A percentile compares a stretch with the other conserved stretches of the same genome.
These are phyloP conservation scores for Mariannaea elegans DNA, from an alignment of 2,329 filamentous ascomycete species.

Conservation along the genomic window DNA sequence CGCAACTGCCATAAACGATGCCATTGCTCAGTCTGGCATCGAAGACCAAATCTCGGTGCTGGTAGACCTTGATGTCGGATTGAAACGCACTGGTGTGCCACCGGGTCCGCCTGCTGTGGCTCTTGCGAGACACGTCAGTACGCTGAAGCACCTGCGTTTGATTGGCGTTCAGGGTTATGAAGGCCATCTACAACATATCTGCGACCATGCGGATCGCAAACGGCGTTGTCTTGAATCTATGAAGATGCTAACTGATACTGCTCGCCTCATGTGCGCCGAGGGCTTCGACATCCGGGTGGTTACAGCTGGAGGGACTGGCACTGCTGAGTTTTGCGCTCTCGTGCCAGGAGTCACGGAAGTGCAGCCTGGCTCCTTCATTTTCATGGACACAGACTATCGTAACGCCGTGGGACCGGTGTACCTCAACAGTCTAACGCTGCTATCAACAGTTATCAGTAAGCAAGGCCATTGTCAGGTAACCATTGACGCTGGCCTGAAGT, in stretches of 20 bases:
- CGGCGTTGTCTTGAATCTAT: conserved; percentile 22
- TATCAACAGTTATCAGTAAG: conserved; percentile 25
- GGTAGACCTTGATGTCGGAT: conserved; percentile 30
- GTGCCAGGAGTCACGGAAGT: conserved; percentile 62
- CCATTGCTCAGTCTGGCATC: conserved; percentile 6
- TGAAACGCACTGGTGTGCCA: conserved; percentile 15
- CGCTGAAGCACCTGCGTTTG: conserved; percentile 10
- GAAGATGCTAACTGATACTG: conserved; percentile 25
- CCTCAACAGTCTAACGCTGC: conserved; percentile 49
- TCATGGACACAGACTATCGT: conserved; percentile 66
- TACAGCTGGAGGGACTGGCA: conserved; percentile 31
- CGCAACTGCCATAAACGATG: conserved; percentile 22
- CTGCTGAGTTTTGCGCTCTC: conserved; percentile 57
- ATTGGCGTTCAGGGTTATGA: conserved; percentile 33
- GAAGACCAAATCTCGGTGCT: conserved; percentile 18
- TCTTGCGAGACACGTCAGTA: conserved; percentile 18
- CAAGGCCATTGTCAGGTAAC: conserved; percentile 30
- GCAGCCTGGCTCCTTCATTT: conserved; percentile 64
- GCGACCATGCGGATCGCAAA: conserved; percentile 25
- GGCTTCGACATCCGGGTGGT: conserved; percentile 24
- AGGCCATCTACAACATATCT: conserved; percentile 30
- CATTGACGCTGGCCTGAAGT: conserved; percentile 28
- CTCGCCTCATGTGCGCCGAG: not conserved
- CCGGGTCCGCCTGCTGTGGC: not conserved
- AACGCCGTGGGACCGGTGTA: conserved; percentile 60